Conservation (phyloP, 345 rosid species). For the Tarenaya hassleriana region DNA sequence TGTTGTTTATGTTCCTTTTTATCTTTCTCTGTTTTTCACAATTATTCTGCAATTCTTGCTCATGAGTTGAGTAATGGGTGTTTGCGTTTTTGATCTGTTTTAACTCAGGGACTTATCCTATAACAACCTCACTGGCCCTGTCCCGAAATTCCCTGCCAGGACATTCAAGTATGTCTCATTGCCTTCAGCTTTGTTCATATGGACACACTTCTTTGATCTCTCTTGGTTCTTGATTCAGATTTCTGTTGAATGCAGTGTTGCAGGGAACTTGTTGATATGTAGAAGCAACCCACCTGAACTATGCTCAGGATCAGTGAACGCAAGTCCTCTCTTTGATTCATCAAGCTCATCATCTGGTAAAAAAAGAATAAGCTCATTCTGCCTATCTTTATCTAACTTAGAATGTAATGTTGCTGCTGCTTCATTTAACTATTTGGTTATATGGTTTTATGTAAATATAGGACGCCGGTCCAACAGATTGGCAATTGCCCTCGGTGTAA, state of each 20-base stretch:
- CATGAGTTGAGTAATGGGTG: conserved; percentile 7
- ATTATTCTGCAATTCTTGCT: background rate
- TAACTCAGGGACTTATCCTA: conserved; percentile 81
- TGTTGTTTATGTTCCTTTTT: conserved; percentile 21
- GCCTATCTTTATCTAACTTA: background rate
- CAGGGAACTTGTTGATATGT: conserved; percentile 79
- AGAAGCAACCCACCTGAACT: conserved; percentile 42
- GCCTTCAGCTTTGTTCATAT: background rate
- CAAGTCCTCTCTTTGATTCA: conserved; percentile 45
- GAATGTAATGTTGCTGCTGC: background rate
- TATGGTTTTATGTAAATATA: conserved; percentile 17
- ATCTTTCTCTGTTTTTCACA: conserved; percentile 5
- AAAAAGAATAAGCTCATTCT: background rate
- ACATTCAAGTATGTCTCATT: conserved; percentile 60
- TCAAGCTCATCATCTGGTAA: conserved; percentile 51
- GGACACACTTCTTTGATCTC: conserved; percentile 2
- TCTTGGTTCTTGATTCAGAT: conserved; percentile 12
- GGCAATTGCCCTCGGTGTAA: conserved; percentile 63
- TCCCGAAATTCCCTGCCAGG: conserved; percentile 67
- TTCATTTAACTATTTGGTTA: background rate
- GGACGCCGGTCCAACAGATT: conserved; percentile 54
- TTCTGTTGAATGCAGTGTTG: conserved; percentile 47
- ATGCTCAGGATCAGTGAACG: conserved; percentile 56
- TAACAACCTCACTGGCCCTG: conserved; percentile 87
- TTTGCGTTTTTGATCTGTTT: conserved; percentile 16